Base-by-base conservation (phyloP, 1,139 yeast species). In the Pichia sp. region DNA sequence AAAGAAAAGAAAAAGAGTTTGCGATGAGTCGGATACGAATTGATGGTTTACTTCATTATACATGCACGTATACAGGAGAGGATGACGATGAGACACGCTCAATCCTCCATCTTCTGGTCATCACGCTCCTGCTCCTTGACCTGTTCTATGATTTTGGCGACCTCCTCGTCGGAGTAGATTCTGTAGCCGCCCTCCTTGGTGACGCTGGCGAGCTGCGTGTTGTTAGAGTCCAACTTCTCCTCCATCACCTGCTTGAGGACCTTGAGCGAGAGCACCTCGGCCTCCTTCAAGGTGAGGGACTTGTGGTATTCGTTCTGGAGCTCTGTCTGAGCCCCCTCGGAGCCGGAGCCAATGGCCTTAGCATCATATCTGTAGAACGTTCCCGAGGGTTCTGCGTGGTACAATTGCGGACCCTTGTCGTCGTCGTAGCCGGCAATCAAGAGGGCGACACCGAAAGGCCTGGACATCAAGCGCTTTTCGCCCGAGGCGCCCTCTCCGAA, bases 401-500 rank as follows among this genome's bases (percentile, higher is more conserved):
- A 87, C 66, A 95, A 79, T 71, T 93, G 99, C 50, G 97, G 96
- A 0, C 99, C 99, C 64, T 88, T 85, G 62, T 89, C 95, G 56
- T 82, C 76, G 72, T 93, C 99, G 62, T 84, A 78, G 48, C 99
- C 99, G 8, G 99, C 99, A 66, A 95, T 86, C 66, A 95, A 79
- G 60, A 95, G 74, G 1, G 99, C 99, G 49, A 95, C 99, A 67
- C 99, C 99, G 70, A 95, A 95, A 10, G 99, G 99, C 73, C 99
- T 83, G 4, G 97, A 89, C 99, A 95, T 95, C 62, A 91, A 79
- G 68, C 96, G 80, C 70, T 95, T 95, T 68, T 93, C 98, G 56
- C 97, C 99, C 44, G 93, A 85, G 10, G 97, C 99, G 60, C 98
- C 97, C 73, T 93, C 99, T 56, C 99, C 99, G 64, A 95, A 95